Base-by-base conservation (phyloP, 177 flowering plant genomes). In the Vitis hybrid region DNA sequence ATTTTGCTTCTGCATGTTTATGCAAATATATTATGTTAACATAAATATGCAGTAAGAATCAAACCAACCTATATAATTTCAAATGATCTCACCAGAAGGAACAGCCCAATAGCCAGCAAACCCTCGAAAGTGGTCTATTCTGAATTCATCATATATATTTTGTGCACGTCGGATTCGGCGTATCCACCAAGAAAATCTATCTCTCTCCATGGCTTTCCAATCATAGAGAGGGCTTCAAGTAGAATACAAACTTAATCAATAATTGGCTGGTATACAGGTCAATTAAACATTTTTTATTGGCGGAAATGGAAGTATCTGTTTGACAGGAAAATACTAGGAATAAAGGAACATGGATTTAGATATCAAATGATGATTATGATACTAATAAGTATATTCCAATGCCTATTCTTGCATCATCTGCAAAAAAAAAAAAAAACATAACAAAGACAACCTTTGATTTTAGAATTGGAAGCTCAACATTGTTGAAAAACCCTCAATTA, bases 81-180 rank as follows among this genome's bases (percentile, higher is more conserved):
- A 66, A 5, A 49, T 48, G 18, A 18, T 64, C 89, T 81, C 76
- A 95, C 99, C 99, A 75, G 95, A 81, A 73, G 98, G 99, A 84
- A 96, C 93, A 72, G 99, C 97, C 99, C 99, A 96, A 78, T 72
- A 96, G 29, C 99, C 99, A 81, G 98, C 89, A 77, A 96, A 82
- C 69, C 98, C 99, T 80, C 99, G 84, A 71, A 95, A 96, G 74
- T 96, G 99, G 78, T 96, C 99, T 61, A 96, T 96, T 78, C 98
- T 80, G 78, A 90, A 96, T 74, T 96, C 99, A 76, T 91, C 98
- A 78, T 84, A 96, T 10, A 96, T 83, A 85, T 88, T 77, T 59
- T 72, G 81, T 52, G 99, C 99, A 66, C 97, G 91, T 66, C 75
- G 75, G 26, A 96, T 71, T 60, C 99, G 87, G 31, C 82, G 81